Conservation (phyloP, 2,329 filamentous ascomycete genomes). For the Tetracladium maxilliforme region DNA sequence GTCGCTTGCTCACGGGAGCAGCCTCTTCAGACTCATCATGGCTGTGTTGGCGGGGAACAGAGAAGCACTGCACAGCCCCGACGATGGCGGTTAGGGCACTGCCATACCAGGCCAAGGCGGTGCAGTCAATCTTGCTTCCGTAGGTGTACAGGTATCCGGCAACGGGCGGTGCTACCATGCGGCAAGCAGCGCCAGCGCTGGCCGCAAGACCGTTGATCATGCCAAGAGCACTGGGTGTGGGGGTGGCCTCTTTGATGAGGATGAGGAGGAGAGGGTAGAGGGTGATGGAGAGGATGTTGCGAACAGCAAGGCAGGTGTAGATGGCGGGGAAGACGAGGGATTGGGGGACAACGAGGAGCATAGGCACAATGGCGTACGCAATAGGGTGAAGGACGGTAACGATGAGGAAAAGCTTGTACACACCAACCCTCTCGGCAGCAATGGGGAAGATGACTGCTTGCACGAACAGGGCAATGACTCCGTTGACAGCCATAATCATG, state of each 20-base stretch:
- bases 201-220: conserved; percentile 53
- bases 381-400: conserved; percentile 46
- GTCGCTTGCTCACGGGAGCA: too few relatives aligned
- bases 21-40: conserved; percentile 4
- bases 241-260: conserved; percentile 51
- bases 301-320: conserved; percentile 37
- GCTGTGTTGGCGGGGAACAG: conserved; percentile 7
- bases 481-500: conserved; percentile 43
- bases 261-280: conserved; percentile 53
- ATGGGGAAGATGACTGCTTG: conserved; percentile 47
- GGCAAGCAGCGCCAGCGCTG: conserved; percentile 48
- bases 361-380: conserved; percentile 43
- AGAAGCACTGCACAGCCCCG: conserved; percentile 45
- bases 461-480: conserved; percentile 41
- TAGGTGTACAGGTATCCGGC: conserved; percentile 47
- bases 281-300: conserved; percentile 43
- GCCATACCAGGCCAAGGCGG: conserved; percentile 48
- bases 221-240: conserved; percentile 38
- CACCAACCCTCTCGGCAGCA: conserved; percentile 40
- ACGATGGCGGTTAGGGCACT: conserved; percentile 39
- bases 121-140: conserved; percentile 42
- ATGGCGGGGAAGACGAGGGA: conserved; percentile 37
- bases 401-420: conserved; percentile 41
- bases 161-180: conserved; percentile 52
- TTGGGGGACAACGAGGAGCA: conserved; percentile 38